Conservation (phyloP, 2,329 filamentous ascomycete species). For the Neophaeococcomyces mojaviensis region DNA sequence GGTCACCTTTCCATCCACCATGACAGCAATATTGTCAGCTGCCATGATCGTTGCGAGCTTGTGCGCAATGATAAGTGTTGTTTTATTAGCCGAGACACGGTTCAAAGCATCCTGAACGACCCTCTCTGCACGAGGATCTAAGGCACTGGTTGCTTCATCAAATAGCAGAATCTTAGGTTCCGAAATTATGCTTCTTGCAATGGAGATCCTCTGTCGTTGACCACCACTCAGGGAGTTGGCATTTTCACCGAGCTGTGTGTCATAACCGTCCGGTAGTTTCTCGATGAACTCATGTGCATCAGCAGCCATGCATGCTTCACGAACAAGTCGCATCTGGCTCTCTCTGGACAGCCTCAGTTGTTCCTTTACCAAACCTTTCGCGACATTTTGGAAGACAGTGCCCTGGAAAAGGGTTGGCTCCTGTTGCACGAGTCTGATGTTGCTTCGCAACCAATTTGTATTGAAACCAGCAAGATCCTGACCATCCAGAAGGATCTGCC, state of each 20-base stretch:
- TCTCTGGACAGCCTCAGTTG: slow-evolving; percentile 27
- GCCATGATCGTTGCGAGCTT: slow-evolving; percentile 65
- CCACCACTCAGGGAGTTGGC: slow-evolving; percentile 73
- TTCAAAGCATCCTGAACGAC: slow-evolving; percentile 48
- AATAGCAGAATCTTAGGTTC: slow-evolving; percentile 60
- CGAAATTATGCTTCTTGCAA: slow-evolving; percentile 62
- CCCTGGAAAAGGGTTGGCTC: slow-evolving; percentile 62
- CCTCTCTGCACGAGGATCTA: slow-evolving; percentile 48
- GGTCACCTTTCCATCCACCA: slow-evolving; percentile 61
- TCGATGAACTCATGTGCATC: slow-evolving; percentile 64
- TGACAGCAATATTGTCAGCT: slow-evolving; percentile 70
- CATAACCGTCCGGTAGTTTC: slow-evolving; percentile 60
- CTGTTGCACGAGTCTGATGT: slow-evolving; percentile 59
- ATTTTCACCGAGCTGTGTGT: slow-evolving; percentile 66
- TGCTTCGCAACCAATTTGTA: slow-evolving; percentile 50
- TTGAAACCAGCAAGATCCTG: slow-evolving; percentile 51
- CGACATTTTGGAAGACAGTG: slow-evolving; percentile 56
- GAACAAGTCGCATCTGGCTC: slow-evolving; percentile 30
- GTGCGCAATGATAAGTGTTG: slow-evolving; percentile 69
- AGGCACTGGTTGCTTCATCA: slow-evolving; percentile 68
- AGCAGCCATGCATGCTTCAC: slow-evolving; percentile 57
- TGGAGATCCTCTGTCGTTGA: slow-evolving; percentile 71
- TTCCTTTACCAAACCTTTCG: slow-evolving; percentile 44
- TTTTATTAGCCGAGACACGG: slow-evolving; percentile 52
- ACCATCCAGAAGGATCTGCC: slow-evolving; percentile 48